Evolutionary conservation across 2,329 filamentous ascomycete genomes (phyloP).

Genomic region (Cryphonectria naterciae): DNA sequence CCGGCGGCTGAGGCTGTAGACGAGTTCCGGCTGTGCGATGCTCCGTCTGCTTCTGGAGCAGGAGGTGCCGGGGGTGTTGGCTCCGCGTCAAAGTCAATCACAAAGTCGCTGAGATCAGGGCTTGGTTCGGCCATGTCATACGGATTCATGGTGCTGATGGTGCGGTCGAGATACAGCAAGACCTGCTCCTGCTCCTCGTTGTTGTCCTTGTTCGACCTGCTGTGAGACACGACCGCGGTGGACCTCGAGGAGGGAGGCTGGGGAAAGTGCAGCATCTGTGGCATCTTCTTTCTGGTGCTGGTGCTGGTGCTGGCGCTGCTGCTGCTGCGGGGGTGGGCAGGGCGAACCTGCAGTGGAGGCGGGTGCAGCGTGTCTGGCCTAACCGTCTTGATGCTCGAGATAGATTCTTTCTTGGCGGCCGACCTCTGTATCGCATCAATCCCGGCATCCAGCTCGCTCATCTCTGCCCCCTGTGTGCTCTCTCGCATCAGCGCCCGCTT

Average conservation of each 20-base stretch:
- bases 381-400: constrained; percentile 27
- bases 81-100: constrained; percentile 34
- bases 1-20: constrained; percentile 19
- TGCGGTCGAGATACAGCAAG: constrained; percentile 32
- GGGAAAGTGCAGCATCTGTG: constrained; percentile 16
- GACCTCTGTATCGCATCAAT: constrained; percentile 1
- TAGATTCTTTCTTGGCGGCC: constrained; percentile 25
- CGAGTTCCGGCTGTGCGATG: constrained; percentile 22
- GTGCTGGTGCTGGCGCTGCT: background rate
- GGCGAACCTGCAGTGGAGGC: constrained; percentile 1
- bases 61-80: constrained; percentile 18
- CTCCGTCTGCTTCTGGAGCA: constrained; percentile 22
- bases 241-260: constrained; percentile 14
- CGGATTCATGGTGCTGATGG: constrained; percentile 21
- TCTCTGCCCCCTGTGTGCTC: constrained; percentile 32
- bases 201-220: background rate
- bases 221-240: background rate
- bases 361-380: constrained; percentile 15
- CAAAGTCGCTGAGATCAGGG: constrained; percentile 36
- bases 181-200: constrained; percentile 31
- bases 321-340: constrained; percentile 5
- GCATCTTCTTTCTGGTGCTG: constrained; percentile 5
- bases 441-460: background rate
- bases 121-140: constrained; percentile 33
- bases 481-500: constrained; percentile 62